These are phyloP conservation scores for Inga oerstediana DNA, from an alignment of 306 rosid species.

Conservation along the genomic window DNA sequence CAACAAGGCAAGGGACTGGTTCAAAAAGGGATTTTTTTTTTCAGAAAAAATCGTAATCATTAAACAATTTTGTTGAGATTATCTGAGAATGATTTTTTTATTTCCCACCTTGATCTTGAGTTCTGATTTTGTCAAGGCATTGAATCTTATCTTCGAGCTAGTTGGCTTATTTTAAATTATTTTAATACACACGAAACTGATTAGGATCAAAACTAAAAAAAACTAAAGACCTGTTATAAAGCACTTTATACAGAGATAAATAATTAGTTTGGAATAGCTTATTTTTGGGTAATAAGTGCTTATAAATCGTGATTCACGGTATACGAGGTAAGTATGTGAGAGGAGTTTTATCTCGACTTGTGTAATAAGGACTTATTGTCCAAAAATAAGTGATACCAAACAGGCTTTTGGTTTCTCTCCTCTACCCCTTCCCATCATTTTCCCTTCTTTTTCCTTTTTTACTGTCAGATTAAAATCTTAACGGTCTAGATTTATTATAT, in stretches of 20 bases:
- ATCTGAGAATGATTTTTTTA: not conserved
- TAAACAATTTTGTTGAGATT: not conserved
- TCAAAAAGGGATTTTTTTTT: not conserved
- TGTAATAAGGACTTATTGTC: no score
- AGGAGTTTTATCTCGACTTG: no score
- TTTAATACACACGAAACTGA: not conserved
- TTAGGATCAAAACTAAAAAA: not conserved
- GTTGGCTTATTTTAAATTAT: not conserved
- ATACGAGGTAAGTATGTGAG: no score
- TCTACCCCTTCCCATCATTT: no score
- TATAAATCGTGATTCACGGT: no score
- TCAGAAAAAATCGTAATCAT: not conserved
- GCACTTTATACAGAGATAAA: not conserved
- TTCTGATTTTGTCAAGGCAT: not conserved
- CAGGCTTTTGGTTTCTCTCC: no score
- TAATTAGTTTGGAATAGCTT: no score
- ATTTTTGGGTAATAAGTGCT: no score
- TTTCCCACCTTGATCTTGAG: not conserved
- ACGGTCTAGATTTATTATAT: no score
- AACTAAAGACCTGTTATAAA: not conserved
- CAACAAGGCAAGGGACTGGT: not conserved
- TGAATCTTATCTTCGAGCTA: not conserved
- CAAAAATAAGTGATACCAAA: no score
- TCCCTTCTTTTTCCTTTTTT: no score
- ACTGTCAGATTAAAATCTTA: no score